phyloP scores from a whole-genome alignment of 306 rosid genomes.

The Coriaria nepalensis region DNA sequence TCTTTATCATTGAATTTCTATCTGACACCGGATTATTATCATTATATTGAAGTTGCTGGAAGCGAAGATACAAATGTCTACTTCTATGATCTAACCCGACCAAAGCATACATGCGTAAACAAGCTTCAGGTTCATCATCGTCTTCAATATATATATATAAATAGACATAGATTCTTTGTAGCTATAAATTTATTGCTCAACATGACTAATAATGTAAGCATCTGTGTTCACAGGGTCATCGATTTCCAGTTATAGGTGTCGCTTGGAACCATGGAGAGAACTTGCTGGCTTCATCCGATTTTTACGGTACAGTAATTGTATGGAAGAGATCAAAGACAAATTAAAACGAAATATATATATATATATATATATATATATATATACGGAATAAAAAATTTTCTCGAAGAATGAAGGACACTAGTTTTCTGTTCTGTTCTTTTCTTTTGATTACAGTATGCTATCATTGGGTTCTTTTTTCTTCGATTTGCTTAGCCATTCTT shows the following conservation, averaged over 20 bases:
- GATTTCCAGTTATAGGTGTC: constrained; percentile 75
- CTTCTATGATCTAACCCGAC: constrained; percentile 89
- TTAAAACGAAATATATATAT: constrained; percentile 17
- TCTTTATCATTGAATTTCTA: background rate
- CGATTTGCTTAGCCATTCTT: too few species aligned
- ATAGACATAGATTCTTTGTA: background rate
- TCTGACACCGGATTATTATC: constrained; percentile 21
- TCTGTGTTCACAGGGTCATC: constrained; percentile 67
- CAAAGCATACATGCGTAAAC: constrained; percentile 89
- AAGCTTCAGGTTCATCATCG: constrained; percentile 62
- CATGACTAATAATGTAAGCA: constrained; percentile 8
- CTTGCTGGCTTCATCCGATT: constrained; percentile 84
- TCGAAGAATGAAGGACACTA: background rate
- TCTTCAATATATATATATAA: constrained; percentile 2
- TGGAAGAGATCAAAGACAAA: constrained; percentile 84
- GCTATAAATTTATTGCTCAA: constrained; percentile 7
- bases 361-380: background rate
- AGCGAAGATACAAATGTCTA: constrained; percentile 98
- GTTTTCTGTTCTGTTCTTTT: background rate
- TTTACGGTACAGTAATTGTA: constrained; percentile 78
- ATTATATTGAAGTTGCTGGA: constrained; percentile 57
- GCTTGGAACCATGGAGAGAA: constrained; percentile 97
- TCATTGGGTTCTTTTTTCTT: too few species aligned
- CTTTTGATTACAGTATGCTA: too few species aligned
- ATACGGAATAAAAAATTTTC: background rate